phyloP scores from a whole-genome alignment of 83 land plant genomes.

The Diphasiastrum complanatum region DNA sequence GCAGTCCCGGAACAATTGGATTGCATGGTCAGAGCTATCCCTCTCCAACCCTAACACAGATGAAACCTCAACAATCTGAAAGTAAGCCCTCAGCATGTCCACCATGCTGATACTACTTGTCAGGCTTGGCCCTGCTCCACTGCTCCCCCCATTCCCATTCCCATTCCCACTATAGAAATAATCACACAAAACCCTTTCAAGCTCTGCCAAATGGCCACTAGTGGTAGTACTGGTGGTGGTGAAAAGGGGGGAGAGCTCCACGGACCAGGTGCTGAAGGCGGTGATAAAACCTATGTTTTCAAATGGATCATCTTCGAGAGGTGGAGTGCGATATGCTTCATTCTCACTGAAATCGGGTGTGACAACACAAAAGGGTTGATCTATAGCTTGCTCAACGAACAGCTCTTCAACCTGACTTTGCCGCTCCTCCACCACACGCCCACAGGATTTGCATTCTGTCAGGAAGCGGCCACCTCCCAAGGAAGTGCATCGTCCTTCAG shows the following conservation, averaged over 20 bases:
- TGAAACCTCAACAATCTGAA: constrained; percentile 78
- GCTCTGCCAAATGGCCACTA: constrained; percentile 79
- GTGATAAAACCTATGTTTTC: constrained; percentile 76
- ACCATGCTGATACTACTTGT: constrained; percentile 26
- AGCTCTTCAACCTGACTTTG: constrained; percentile 45
- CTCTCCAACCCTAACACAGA: constrained; percentile 61
- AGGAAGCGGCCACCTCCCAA: constrained; percentile 35
- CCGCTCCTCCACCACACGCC: constrained; percentile 63
- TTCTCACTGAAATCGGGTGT: constrained; percentile 58
- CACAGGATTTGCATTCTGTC: constrained; percentile 67
- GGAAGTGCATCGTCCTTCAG: constrained; percentile 57
- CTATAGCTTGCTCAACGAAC: constrained; percentile 60
- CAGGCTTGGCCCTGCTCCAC: constrained; percentile 13
- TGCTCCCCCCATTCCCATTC: not conserved
- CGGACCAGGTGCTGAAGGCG: constrained; percentile 82
- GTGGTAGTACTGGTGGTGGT: constrained; percentile 48
- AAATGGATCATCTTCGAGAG: constrained; percentile 62
- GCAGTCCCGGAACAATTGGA: constrained; percentile 81
- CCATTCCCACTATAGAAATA: constrained; percentile 3
- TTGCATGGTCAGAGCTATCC: constrained; percentile 72
- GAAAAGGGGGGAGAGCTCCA: constrained; percentile 51
- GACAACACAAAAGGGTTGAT: constrained; percentile 64
- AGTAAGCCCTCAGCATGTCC: constrained; percentile 72
- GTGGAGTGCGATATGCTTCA: constrained; percentile 4
- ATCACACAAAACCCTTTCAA: constrained; percentile 55